Conservation (phyloP, 148 eudicot genomes). For the Linanthus parryae region DNA sequence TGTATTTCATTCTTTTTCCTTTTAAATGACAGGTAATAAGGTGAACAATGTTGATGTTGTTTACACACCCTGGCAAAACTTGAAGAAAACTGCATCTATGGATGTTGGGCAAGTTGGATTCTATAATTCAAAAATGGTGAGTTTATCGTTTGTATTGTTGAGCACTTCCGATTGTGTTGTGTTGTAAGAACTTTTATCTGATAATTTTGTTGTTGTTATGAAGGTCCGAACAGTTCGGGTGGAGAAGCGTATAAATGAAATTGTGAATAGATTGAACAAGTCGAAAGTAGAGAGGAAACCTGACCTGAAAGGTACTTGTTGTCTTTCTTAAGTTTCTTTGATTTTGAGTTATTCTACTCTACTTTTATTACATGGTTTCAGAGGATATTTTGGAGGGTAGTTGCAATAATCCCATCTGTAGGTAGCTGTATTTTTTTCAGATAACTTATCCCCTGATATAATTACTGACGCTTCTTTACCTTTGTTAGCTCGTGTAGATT, state of each 20-base stretch:
- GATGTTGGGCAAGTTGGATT: conserved; percentile 53
- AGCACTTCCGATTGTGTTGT: not conserved
- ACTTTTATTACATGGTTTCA: not conserved
- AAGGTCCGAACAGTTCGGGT: conserved; percentile 66
- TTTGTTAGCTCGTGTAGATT: too few relatives aligned
- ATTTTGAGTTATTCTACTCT: not conserved
- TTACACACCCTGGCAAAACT: conserved; percentile 92
- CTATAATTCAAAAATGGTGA: conserved; percentile 11
- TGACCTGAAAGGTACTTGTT: conserved; percentile 68
- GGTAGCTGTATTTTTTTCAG: too few relatives aligned
- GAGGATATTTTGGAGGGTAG: too few relatives aligned
- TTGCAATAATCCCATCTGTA: too few relatives aligned
- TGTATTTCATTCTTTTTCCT: conserved; percentile 1
- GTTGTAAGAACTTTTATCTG: not conserved
- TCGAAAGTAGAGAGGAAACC: conserved; percentile 68
- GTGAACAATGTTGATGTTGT: conserved; percentile 95
- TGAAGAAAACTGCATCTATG: conserved; percentile 97
- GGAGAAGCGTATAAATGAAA: conserved; percentile 62
- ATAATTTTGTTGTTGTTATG: conserved; percentile 8
- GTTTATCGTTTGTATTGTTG: conserved; percentile 5
- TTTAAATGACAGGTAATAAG: conserved; percentile 67
- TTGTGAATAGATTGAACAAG: conserved; percentile 53
- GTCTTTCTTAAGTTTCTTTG: not conserved
- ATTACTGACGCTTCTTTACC: too few relatives aligned
- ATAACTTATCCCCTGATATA: too few relatives aligned